Evolutionary conservation across 2,329 filamentous ascomycete species (phyloP), one percentile per base, ranked within the genome.

Genomic region (Verticillium longisporum): DNA sequence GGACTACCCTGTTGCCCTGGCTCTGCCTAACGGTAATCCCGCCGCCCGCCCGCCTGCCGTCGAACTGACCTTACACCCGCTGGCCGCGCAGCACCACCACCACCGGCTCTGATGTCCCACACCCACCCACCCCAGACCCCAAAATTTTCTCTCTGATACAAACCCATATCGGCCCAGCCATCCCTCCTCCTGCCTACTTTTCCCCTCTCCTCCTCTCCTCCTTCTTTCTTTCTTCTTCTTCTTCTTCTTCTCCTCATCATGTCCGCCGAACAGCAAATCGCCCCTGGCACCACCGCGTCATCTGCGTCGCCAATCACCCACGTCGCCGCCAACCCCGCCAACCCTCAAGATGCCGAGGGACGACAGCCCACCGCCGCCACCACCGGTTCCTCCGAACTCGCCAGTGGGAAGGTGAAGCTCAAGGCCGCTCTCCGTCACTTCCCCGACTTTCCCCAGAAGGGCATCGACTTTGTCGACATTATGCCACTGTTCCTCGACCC

Each of bases 381-480:
- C 84, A 65, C 83, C 83, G 64, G 80, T 82, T 71, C 83, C 83
- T 68, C 83, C 84, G 77, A 86, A 86, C 82, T 86, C 84, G 74
- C 84, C 84, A 69, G 83, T 85, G 82, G 82, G 82, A 85, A 87
- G 83, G 78, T 87, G 83, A 89, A 77, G 83, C 93, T 82, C 82
- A 78, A 87, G 72, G 77, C 79, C 68, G 85, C 89, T 63, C 85
- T 98, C 68, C 90, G 91, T 76, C 88, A 92, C 75, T 96, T 92
- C 79, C 86, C 88, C 71, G 92, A 98, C 82, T 98, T 97, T 80
- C 94, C 94, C 62, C 88, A 89, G 67, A 88, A 90, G 55, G 94
- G 95, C 75, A 94, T 99, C 73, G 83, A 96, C 71, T 99, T 99
- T 78, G 92, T 97, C 80, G 95, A 99, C 74, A 98, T 99, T 78